Evolutionary conservation across 2,329 filamentous ascomycete genomes (phyloP), one percentile per base, ranked within the genome.

Genomic region (Colletotrichum agaves): DNA sequence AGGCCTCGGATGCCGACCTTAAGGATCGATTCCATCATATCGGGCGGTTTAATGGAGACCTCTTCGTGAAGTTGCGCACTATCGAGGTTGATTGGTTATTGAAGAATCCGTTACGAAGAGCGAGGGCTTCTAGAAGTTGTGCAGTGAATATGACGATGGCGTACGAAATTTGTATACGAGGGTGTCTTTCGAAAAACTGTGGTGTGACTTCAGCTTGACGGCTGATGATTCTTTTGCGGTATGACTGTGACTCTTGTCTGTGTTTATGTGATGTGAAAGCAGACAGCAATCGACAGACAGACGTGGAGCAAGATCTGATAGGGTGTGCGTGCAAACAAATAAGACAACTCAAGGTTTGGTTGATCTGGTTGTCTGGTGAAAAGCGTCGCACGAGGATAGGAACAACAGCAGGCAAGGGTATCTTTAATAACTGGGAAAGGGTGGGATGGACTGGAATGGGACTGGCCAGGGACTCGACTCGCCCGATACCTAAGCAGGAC

Each of bases 1-100:
- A 81, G 67, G 61, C 75, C 73, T 72, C 87, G 85, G 72, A 88
- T 74, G 72, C 82, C 74, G 66, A 81, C 76, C 69, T 81, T 81
- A 72, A 86, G 74, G 70, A 84, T 73, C 70, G 75, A 76, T 37
- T 75, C 56, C 63, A 77, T 74, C 79, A 80, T 80, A 70, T 56
- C 73, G 71, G 46, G 33, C 37, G 41, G 37, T 8, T 50, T 27
- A 7, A 27, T 8, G 21, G 33, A 41, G 15, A 37, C 27, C 5
- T 31, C 5, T 15, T 60, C 37, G 21, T 39, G 17, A 4, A 60
- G 27, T 4, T 13, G 41, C 31, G n/a, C 15, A 17, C n/a, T 15
- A 47, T 39, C 15, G 11, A 15, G 61, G 3, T 46, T 39, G 27
- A 19, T n/a, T 13, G 41, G 19, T 27, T 66, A 12, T 12, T 33